These are phyloP conservation scores for Xanthoconium purpureum DNA, from an alignment of 768 basidiomycete species.

Conservation along the genomic window DNA sequence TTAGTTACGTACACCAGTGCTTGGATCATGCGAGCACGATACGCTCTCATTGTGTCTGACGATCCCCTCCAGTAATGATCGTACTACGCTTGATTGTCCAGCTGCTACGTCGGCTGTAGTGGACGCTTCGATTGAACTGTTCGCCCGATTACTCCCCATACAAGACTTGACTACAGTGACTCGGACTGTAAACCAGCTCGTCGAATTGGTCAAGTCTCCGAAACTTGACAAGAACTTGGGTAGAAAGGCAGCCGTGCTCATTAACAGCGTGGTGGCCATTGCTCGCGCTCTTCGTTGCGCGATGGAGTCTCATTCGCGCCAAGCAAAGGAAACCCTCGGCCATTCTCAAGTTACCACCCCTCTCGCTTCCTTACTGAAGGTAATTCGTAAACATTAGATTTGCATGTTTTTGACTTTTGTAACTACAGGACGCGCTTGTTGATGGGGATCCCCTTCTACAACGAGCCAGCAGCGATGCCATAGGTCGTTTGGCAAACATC, in stretches of 20 bases:
- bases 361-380: constrained; percentile 76
- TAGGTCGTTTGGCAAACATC: constrained; percentile 82
- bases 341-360: constrained; percentile 56
- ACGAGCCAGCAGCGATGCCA: constrained; percentile 77
- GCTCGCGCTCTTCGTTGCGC: constrained; percentile 64
- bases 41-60: constrained; percentile 65
- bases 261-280: constrained; percentile 78
- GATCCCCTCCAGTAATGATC: constrained; percentile 43
- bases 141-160: constrained; percentile 70
- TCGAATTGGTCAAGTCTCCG: constrained; percentile 65
- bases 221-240: constrained; percentile 88
- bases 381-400: constrained; percentile 29
- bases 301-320: constrained; percentile 49
- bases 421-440: constrained; percentile 65
- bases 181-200: constrained; percentile 53
- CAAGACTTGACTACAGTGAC: constrained; percentile 65
- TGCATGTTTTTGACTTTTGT: constrained; percentile 9
- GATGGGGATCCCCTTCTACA: constrained; percentile 79
- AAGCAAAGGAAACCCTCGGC: constrained; percentile 65
- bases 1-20: constrained; percentile 60
- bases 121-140: constrained; percentile 86
- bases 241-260: constrained; percentile 75
- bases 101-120: constrained; percentile 81
- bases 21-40: constrained; percentile 86
- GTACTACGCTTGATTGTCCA: constrained; percentile 55